Conservation (phyloP, 192 early-diverging fungal genomes). For the Backusella macrospora region DNA sequence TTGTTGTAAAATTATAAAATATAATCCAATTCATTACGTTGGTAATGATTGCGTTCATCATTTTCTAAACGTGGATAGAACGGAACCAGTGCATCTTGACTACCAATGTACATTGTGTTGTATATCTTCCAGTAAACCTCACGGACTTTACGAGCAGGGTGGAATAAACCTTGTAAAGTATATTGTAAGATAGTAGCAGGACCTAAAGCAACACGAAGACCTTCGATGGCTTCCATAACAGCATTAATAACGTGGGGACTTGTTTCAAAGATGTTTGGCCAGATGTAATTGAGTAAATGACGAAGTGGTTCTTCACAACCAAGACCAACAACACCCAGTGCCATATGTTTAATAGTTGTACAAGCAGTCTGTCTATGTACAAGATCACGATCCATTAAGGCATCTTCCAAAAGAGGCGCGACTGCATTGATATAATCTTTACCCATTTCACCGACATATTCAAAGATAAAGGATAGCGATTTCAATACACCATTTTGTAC, state of each 20-base stretch:
- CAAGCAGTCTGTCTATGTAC: slow-evolving; percentile 98
- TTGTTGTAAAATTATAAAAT: slow-evolving; percentile 45
- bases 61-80: slow-evolving; percentile 92
- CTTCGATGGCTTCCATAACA: slow-evolving; percentile 97
- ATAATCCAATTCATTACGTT: slow-evolving; percentile 83
- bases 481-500: slow-evolving; percentile 99
- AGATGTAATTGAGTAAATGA: slow-evolving; percentile 94
- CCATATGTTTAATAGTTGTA: slow-evolving; percentile 93
- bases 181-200: slow-evolving; percentile 85
- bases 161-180: slow-evolving; percentile 93
- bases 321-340: slow-evolving; percentile 90
- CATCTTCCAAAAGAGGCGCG: slow-evolving; percentile 93
- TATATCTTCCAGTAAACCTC: slow-evolving; percentile 99
- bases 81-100: slow-evolving; percentile 89
- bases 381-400: slow-evolving; percentile 95
- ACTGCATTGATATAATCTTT: slow-evolving; percentile 99
- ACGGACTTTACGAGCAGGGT: slow-evolving; percentile 92
- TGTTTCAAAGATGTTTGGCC: slow-evolving; percentile 99
- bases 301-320: slow-evolving; percentile 92
- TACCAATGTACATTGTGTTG: slow-evolving; percentile 91
- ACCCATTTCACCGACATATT: slow-evolving; percentile 98
- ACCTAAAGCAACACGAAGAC: slow-evolving; percentile 87
- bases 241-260: slow-evolving; percentile 97
- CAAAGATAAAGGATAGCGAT: slow-evolving; percentile 93
- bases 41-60: slow-evolving; percentile 74